Base-by-base conservation (phyloP, 805 yeast species). In the Kluyveromyces lactis region DNA sequence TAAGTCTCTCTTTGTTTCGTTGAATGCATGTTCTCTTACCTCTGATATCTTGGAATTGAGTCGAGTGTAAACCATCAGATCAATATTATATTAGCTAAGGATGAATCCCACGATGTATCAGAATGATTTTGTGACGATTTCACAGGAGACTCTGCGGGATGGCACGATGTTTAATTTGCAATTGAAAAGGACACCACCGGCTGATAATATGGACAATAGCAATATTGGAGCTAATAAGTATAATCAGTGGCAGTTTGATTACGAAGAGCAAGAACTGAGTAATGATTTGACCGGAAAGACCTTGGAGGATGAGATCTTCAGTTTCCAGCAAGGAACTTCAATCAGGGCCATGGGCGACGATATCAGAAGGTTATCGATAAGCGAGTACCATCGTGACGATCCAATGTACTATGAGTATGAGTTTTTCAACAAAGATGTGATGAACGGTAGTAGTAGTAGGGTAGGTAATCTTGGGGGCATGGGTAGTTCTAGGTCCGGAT, bases 231-330 rank as follows among this genome's bases (percentile, higher is more conserved):
- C 35, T 42, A 26, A 8, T 16, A 5, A 15, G 18, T 5, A 8
- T n/a, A 13, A 27, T 7, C 16, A 13, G 7, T n/a, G 7, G 13
- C 6, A 34, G 12, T 41, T 33, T 30, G 34, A 26, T 33, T 18
- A 41, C 31, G 35, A 33, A n/a, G 31, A 31, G 10, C 26, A n/a
- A 10, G 37, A 34, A 17, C 19, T 34, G 30, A 47, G 47, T 15
- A 53, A 55, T 41, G 55, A 56, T 40, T 42, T 56, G 21, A 57
- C 62, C 2, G 62, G 62, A 26, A 57, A 55, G 33, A 57, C 62
- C 4, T 39, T 57, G 41, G 48, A 46, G 12, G 46, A 49, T n/a
- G 46, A 43, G 27, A 36, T 43, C 31, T 35, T 43, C 4, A 37
- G 40, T 35, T 36, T 24, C 27, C 43, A 41, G 24, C 31, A 34